Conservation (phyloP, 768 basidiomycete genomes). For the Auriscalpium vulgare region DNA sequence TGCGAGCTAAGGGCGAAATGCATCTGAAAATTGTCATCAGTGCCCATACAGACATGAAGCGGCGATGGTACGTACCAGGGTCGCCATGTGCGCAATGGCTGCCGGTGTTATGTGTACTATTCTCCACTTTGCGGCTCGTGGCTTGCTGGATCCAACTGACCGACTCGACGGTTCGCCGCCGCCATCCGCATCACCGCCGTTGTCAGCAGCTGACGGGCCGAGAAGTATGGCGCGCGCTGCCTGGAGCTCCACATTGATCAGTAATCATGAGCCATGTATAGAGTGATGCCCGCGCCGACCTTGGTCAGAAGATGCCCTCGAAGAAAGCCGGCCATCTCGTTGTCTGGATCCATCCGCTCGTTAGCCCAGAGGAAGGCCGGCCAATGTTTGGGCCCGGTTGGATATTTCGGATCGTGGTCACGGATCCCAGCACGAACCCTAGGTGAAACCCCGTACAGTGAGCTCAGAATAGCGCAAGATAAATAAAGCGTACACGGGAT, state of each 20-base stretch:
- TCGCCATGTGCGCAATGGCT: neutral
- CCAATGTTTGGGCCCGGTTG: neutral
- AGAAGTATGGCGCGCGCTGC: neutral
- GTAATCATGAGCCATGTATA: too few relatives aligned
- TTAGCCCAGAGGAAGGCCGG: neutral
- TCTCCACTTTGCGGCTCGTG: neutral
- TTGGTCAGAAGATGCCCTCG: neutral
- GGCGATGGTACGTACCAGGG: neutral
- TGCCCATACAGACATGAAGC: neutral
- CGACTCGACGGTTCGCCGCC: neutral
- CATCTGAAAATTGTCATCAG: neutral
- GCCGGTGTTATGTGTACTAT: neutral
- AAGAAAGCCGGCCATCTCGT: neutral
- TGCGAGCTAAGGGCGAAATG: neutral
- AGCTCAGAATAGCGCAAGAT: neutral
- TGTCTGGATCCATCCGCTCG: neutral
- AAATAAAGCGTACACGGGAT: neutral
- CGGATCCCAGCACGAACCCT: neutral
- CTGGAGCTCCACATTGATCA: neutral
- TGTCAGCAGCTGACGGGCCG: neutral
- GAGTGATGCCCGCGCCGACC: neutral
- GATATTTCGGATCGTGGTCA: neutral
- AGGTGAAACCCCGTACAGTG: neutral
- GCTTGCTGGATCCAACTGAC: neutral
- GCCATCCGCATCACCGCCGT: neutral